Evolutionary conservation across 202 grass and related monocot genomes (phyloP), one percentile per base, ranked within the genome.

Genomic region (Zizania palustris): DNA sequence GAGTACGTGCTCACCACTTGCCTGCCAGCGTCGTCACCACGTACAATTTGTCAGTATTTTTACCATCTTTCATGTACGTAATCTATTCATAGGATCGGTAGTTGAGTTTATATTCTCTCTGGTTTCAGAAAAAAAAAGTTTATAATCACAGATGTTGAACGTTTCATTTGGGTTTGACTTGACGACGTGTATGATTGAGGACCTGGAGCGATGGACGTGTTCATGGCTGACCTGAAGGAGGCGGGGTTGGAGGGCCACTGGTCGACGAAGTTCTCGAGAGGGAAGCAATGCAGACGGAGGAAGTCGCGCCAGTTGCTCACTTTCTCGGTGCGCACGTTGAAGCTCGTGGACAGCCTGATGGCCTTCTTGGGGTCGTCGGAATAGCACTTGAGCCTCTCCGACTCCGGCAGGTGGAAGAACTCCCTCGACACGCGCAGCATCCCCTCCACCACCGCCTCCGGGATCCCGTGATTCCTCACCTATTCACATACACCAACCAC

Each of bases 301-400:
- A 90, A 97, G 76, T 97, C 95, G 4, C 95, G 84, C 95, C 95
- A 97, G 73, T 84, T 92, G 85, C 40, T 83, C 15, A 92, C 76
- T 79, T 94, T 88, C 89, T 97, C 95, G 0, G 87, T 94, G 40
- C 85, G 92, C 69, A 92, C 87, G 80, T 97, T 97, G 89, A 97
- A 97, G 82, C 95, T 97, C 6, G 95, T 92, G 18, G 95, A 97
- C 37, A 97, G 85, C 40, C 95, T 60, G 64, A 85, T 87, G 46
- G 86, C 80, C 84, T 92, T 93, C 49, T 62, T 79, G 34, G 95
- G 91, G 57, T 97, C 95, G 49, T 97, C 91, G 11, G 95, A 97
- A 63, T 92, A 97, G 80, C 80, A 88, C 84, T 97, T 97, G 68
- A 97, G 49, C 85, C 95, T 83, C 80, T 97, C 95, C n/a, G 82